These are phyloP conservation scores for Venturiaceae sp. DNA, from an alignment of 2,329 filamentous ascomycete genomes.

Conservation along the genomic window DNA sequence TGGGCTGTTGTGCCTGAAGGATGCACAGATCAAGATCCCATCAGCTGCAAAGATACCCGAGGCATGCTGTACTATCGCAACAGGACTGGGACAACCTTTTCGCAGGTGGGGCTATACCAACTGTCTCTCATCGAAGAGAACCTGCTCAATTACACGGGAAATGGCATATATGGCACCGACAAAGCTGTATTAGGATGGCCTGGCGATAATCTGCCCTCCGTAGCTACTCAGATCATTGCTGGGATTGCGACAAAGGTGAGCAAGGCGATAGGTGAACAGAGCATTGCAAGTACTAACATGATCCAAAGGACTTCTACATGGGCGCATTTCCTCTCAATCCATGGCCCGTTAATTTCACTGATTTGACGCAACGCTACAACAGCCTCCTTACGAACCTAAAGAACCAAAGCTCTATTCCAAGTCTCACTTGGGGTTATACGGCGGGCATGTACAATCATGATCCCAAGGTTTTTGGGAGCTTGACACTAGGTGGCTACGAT, in stretches of 20 bases:
- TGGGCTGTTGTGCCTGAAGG: constrained; percentile 10
- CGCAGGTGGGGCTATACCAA: constrained; percentile 12
- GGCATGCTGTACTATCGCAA: constrained; percentile 13
- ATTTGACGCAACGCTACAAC: background rate
- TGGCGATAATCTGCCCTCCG: constrained; percentile 5
- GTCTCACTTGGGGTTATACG: constrained; percentile 15
- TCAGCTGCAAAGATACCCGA: constrained; percentile 12
- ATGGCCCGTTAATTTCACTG: constrained; percentile 9
- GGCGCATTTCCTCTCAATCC: constrained; percentile 8
- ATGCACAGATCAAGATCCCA: constrained; percentile 10
- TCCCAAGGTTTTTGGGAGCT: constrained; percentile 10
- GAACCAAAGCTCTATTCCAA: constrained; percentile 12
- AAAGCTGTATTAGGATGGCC: constrained; percentile 7
- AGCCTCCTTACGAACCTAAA: constrained; percentile 13
- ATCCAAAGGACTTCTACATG: constrained; percentile 9
- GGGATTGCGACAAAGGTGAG: constrained; percentile 8
- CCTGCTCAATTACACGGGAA: constrained; percentile 10
- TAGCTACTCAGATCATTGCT: constrained; percentile 4
- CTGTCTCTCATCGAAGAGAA: constrained; percentile 10
- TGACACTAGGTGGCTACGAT: constrained; percentile 17
- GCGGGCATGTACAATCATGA: constrained; percentile 11
- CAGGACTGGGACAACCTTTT: constrained; percentile 12
- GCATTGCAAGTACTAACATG: background rate
- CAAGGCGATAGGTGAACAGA: background rate
- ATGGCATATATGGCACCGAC: constrained; percentile 11